Base-by-base conservation (phyloP, 2,329 filamentous ascomycete genomes). In the Ophiostoma ips region DNA sequence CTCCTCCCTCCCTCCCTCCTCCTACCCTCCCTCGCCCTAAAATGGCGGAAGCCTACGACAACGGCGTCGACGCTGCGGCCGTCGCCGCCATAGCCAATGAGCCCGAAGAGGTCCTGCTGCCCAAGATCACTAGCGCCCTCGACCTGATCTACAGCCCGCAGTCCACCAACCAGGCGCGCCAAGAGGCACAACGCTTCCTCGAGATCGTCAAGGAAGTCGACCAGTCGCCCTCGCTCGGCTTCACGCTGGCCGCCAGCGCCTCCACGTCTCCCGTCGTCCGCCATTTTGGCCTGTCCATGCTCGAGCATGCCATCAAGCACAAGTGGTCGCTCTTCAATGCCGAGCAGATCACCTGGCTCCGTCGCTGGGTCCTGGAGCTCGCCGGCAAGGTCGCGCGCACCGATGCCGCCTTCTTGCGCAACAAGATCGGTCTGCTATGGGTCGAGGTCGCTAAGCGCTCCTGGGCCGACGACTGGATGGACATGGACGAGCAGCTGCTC, bases 341-440 rank as follows among this genome's bases (percentile, higher is more conserved):
- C 28, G 77, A 81, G 19, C 82, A 95, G 63, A 78, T 79, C 16
- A 68, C 70, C 28, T 76, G 77, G 48, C 67, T 98, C 50, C 79
- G 86, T 46, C 72, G 73, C 52, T 92, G 89, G 76, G 79, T 95
- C 40, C 67, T 95, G 50, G 74, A 83, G 62, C 79, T 98, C 12
- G 85, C 87, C 12, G 78, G 84, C 60, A 74, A 76, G 54, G 71
- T 94, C 40, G 72, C 77, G 5, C 75, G 75, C 43, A 75, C 80
- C 18, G 90, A 96, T 62, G 86, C 87, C 3, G 65, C 76, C 31
- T 98, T 89, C 63, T 71, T 95, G 56, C 77, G 90, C 58, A 96
- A 94, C 72, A 98, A 98, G 69, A 83, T 92, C 33, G 87, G 87
- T 28, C 84, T 94, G 66, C 69, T 98, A 54, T 98, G 92, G 92